Base-by-base conservation (phyloP, 1,139 yeast species). In the Blastobotrys buckinghamii region DNA sequence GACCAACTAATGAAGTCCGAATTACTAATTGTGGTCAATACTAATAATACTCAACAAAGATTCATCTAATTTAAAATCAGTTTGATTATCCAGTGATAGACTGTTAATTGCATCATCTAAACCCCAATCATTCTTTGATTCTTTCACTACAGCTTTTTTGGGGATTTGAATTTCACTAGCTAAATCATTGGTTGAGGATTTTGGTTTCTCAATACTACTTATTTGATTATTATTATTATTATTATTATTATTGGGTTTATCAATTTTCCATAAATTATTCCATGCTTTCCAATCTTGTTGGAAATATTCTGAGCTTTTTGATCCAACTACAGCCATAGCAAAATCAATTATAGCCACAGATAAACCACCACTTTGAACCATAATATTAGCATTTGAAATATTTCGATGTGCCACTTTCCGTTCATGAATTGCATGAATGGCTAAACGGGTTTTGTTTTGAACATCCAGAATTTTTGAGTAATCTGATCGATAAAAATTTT, bases 1-100 rank as follows among this genome's bases (percentile, higher is more conserved):
- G 73, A 58, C 95, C 96, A 8, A 61, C 59, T n/a, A 56, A 59
- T 41, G 57, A 56, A 10, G 55, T 65, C 1, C 47, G 47, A 12
- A 55, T 64, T n/a, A 46, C 51, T 4, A 53, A 64, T 42, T 64
- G 69, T 58, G 76, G 76, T 4, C 74, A 72, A 36, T 15, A 17
- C 12, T 10, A 16, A 24, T 35, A n/a, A n/a, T n/a, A n/a, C n/a
- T n/a, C n/a, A n/a, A n/a, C 20, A 16, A 17, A 33, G 19, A 15
- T 26, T 5, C n/a, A 34, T 12, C 33, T n/a, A 29, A n/a, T n/a
- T n/a, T n/a, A n/a, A n/a, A n/a, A n/a, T n/a, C n/a, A n/a, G n/a
- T n/a, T n/a, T n/a, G n/a, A n/a, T n/a, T n/a, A n/a, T n/a, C n/a
- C n/a, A n/a, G n/a, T n/a, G n/a, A n/a, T n/a, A n/a, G 4, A 22